phyloP scores from a whole-genome alignment of 352 stramenopile species.

The Sclerospora graminicola region DNA sequence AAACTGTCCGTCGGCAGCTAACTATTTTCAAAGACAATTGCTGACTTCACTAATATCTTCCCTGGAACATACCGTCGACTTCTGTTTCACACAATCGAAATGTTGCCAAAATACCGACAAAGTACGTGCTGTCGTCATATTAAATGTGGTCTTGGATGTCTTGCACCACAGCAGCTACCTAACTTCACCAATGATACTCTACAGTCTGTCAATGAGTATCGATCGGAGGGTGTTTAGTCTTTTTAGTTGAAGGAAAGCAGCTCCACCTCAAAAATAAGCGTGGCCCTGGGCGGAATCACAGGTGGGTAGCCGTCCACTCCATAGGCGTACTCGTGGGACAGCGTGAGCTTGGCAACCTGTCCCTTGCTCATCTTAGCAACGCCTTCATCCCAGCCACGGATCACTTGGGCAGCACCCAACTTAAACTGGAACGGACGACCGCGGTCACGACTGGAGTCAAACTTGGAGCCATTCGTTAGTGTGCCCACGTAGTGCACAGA shows the following conservation, averaged over 20 bases:
- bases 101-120: no score
- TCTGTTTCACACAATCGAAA: no score
- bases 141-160: no score
- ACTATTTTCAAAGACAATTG: no score
- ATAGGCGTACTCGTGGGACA: constrained; percentile 93
- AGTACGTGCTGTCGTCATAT: no score
- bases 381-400: constrained; percentile 70
- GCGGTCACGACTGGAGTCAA: constrained; percentile 74
- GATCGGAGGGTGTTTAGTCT: no score
- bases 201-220: no score
- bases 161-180: no score
- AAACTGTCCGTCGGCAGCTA: no score
- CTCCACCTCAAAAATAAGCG: constrained; percentile 91
- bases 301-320: constrained; percentile 82
- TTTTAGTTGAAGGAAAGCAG: constrained; percentile 66
- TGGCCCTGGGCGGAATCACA: constrained; percentile 87
- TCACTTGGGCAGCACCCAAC: constrained; percentile 65
- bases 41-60: no score
- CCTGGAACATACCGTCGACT: no score
- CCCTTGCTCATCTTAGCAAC: constrained; percentile 86
- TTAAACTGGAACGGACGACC: constrained; percentile 72
- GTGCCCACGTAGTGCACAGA: constrained; percentile 74
- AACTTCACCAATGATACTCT: no score
- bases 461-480: constrained; percentile 66
- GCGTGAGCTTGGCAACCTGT: constrained; percentile 88